A percentile compares a stretch with the other conserved stretches of the same genome.
These are phyloP conservation scores for Xerocomus amazonicus DNA, from an alignment of 1,284 basidiomycete species.

Conservation along the genomic window DNA sequence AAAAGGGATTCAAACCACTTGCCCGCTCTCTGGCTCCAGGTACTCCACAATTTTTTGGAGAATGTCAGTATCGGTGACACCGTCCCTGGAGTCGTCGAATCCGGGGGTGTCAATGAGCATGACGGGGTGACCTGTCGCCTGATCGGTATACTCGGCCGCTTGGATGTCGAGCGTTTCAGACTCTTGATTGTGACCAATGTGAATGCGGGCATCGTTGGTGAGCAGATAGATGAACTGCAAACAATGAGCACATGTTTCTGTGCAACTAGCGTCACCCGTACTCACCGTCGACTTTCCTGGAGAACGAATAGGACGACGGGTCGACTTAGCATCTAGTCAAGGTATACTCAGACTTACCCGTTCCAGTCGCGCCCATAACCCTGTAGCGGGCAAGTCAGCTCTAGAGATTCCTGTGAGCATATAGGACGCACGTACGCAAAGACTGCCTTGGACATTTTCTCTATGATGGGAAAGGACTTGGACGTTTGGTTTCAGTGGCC, in stretches of 20 bases:
- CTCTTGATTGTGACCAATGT: constrained; percentile 1
- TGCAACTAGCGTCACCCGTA: background rate
- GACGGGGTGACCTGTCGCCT: constrained; percentile 9
- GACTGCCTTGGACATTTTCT: background rate
- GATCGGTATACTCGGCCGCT: constrained; percentile 2
- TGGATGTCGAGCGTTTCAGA: constrained; percentile 3
- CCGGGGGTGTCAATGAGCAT: constrained; percentile 31
- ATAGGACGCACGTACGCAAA: background rate
- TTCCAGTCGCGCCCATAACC: constrained; percentile 8
- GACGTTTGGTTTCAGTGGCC: background rate
- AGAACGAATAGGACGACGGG: background rate
- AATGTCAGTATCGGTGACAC: constrained; percentile 26
- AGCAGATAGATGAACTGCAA: constrained; percentile 4
- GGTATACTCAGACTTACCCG: background rate
- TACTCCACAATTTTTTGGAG: constrained; percentile 28
- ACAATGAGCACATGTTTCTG: background rate
- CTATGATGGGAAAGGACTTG: background rate
- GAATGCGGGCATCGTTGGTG: constrained; percentile 5
- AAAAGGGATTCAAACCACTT: background rate
- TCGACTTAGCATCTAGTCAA: background rate
- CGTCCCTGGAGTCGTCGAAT: constrained; percentile 26
- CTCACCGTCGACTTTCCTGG: constrained; percentile 10
- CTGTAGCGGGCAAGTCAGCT: background rate
- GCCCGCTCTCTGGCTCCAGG: constrained; percentile 39
- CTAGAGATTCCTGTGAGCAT: too few species aligned